A percentile compares a stretch with the other conserved stretches of the same genome.
These are phyloP conservation scores for Brassica nigra DNA, from an alignment of 345 rosid species.

Conservation along the genomic window DNA sequence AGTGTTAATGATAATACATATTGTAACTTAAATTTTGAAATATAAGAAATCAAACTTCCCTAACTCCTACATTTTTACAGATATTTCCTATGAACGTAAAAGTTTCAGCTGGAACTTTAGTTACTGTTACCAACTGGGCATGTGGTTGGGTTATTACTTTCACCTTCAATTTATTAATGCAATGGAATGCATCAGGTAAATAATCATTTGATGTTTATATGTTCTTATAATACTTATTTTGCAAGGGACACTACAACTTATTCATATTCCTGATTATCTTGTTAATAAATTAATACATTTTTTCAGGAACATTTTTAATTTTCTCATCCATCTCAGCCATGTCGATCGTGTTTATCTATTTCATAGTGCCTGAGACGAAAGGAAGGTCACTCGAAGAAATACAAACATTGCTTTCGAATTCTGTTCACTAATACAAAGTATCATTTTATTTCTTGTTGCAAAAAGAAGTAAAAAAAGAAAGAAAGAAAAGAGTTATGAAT, in stretches of 20 bases:
- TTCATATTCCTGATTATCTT: background rate
- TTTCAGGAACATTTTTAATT: conserved; percentile 57
- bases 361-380: conserved; percentile 58
- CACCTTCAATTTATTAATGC: conserved; percentile 50
- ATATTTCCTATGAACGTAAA: conserved; percentile 55
- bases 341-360: conserved; percentile 43
- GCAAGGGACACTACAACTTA: background rate
- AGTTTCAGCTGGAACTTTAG: conserved; percentile 59
- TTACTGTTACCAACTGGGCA: conserved; percentile 45
- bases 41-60: background rate
- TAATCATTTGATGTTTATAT: background rate
- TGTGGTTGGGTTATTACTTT: conserved; percentile 50
- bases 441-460: background rate
- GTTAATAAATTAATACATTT: background rate
- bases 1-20: background rate
- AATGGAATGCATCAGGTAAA: conserved; percentile 56
- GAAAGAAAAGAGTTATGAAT: background rate
- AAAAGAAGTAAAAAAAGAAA: background rate
- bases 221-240: background rate
- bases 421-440: background rate
- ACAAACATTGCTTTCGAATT: conserved; percentile 35
- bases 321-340: conserved; percentile 30
- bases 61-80: conserved; percentile 27
- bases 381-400: conserved; percentile 60
- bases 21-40: background rate